Base-by-base conservation (phyloP, 306 rosid species). In the Malus domestica region DNA sequence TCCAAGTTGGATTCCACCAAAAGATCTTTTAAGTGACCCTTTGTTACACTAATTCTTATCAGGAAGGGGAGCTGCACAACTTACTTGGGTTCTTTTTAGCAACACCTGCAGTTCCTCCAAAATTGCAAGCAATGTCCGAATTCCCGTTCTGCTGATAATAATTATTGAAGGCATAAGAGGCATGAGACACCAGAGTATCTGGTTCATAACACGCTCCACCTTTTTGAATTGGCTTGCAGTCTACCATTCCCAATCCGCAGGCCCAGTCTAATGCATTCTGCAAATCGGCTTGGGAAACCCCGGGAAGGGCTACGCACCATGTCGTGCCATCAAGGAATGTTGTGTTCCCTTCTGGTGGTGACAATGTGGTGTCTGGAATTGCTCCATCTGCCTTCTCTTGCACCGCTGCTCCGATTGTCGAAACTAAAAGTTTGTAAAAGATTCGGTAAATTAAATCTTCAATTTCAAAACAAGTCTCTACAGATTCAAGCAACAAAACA, bases 241-340 rank as follows among this genome's bases (percentile, higher is more conserved):
- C 87, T 0, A 93, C 81, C 85, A 68, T 84, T 61, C 98, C 99
- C 23, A 90, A 88, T 14, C 97, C 98, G 58, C 99, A 95, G 25
- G 98, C 99, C 99, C 99, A 95, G 32, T 95, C 98, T 51, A 95
- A 82, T 22, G 99, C 98, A 75, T 87, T 92, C 88, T 95, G 97
- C 81, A 95, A 78, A 72, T 95, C 97, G 67, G 44, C 77, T 73
- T 90, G 98, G 8, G 98, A 85, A 55, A 58, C 99, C 80, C 93
- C 96, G 4, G 93, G 52, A 42, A 76, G 90, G 5, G 97, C 99
- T 77, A 95, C 93, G 69, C 99, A 95, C 97, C 97, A 95, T 46
- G 99, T 88, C 14, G 81, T 85, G 52, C 99, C 99, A 54, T 88
- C 99, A 22, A 90, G 65, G 84, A 92, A 92, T 19, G 99, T 95